These are phyloP conservation scores for Neohortaea acidophila DNA, from an alignment of 495 filamentous ascomycete genomes.

Conservation along the genomic window DNA sequence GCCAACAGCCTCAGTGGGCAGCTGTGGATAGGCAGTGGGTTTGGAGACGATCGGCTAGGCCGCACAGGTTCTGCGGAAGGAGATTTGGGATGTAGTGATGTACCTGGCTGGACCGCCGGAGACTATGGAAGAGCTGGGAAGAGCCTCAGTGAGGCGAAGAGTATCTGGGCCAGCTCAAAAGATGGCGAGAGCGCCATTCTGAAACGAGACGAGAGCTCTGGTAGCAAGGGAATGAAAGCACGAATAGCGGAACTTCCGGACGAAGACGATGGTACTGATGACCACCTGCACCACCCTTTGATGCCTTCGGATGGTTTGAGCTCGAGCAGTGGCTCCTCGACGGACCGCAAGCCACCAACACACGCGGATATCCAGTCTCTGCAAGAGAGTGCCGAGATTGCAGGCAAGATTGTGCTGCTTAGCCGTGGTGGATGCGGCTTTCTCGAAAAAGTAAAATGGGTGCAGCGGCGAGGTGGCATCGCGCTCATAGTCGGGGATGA, in stretches of 20 bases:
- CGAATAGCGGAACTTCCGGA: neutral
- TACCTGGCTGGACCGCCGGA: constrained; percentile 72
- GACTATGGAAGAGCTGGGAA: constrained; percentile 17
- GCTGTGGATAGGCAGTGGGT: constrained; percentile 81
- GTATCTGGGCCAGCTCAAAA: neutral
- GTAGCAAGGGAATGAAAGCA: constrained; percentile 7
- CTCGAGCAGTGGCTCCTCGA: constrained; percentile 15
- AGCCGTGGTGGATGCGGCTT: constrained; percentile 93
- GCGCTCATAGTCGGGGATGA: constrained; percentile 92
- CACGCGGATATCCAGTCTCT: constrained; percentile 92
- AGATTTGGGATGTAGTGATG: constrained; percentile 93
- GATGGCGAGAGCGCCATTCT: neutral
- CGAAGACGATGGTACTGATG: constrained; percentile 75
- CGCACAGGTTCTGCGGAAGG: constrained; percentile 51
- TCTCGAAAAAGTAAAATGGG: constrained; percentile 93
- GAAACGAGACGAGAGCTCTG: constrained; percentile 1
- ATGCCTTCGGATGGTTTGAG: constrained; percentile 33
- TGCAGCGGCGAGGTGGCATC: constrained; percentile 71
- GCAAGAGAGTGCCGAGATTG: constrained; percentile 87
- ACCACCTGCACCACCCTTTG: constrained; percentile 65
- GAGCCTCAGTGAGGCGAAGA: constrained; percentile 4
- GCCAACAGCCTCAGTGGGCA: constrained; percentile 63
- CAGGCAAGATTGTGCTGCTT: constrained; percentile 77
- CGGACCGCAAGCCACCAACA: constrained; percentile 30
- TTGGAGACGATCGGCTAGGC: constrained; percentile 54